Base-by-base conservation (phyloP, 1,139 yeast genomes). In the Geotrichum candidum region DNA sequence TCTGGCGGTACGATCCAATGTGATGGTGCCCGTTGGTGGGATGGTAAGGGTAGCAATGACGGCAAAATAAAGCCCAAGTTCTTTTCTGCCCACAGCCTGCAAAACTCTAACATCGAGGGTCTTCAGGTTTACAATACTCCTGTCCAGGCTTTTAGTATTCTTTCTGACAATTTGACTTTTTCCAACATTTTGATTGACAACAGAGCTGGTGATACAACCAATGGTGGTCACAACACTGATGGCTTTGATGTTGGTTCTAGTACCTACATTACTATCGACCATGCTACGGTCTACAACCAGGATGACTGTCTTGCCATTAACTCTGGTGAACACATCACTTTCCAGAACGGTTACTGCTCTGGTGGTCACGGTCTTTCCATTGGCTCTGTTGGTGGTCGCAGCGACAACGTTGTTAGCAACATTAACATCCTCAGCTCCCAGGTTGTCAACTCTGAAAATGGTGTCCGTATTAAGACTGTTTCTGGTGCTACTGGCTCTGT, bases 331-430 rank as follows among this genome's bases (percentile, higher is more conserved):
- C 51, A 52, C 46, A 57, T 57, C 22, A 41, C 15, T 11, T 57
- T 57, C 31, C 35, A 18, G 2, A 51, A 51, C 29, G 59, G 59
- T 18, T 57, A 51, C 59, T 57, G 59, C 52, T 57, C 59, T 51
- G 59, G 59, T 51, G 59, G 59, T 38, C 59, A 57, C 45, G 59
- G 59, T 52, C 55, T 57, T 13, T 57, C 59, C 11, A 57, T 57
- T 29, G 59, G 59, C 23, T 57, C 59, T n/a, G 59, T 57, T 51
- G 59, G 59, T 18, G 59, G 59, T 22, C 53, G 59, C 48, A 22
- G 35, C 35, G n/a, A 57, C 51, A 57, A 57, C 23, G 29, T 27
- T n/a, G 59, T 57, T 33, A 45, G 33, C 38, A 35, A 31, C 13
- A 56, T 57, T 6, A 56, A 9, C 35, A 25, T 56, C 38, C n/a